These are phyloP conservation scores for Zanthoxylum bungeanum DNA, from an alignment of 345 rosid species.

Conservation along the genomic window DNA sequence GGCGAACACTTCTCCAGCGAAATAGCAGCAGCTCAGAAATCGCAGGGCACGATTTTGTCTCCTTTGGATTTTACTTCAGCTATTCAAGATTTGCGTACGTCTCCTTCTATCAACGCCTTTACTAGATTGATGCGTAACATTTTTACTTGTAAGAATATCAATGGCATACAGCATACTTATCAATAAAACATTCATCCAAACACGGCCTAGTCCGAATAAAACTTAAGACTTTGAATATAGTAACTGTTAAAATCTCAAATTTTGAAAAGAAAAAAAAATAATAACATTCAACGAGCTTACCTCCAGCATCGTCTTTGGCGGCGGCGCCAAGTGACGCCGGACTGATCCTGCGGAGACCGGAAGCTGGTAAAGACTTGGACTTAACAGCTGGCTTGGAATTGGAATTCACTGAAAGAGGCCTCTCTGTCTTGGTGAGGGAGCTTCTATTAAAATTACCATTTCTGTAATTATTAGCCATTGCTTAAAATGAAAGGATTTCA, in stretches of 20 bases:
- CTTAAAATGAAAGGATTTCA: not conserved
- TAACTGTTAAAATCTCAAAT: not conserved
- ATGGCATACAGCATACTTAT: too few relatives aligned
- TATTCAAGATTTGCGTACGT: too few relatives aligned
- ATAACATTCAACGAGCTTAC: slow-evolving; percentile 29
- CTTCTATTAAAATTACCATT: slow-evolving; percentile 44
- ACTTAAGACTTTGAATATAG: not conserved
- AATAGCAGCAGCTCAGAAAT: too few relatives aligned
- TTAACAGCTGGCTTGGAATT: slow-evolving; percentile 49
- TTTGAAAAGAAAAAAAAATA: not conserved
- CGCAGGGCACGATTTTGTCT: too few relatives aligned
- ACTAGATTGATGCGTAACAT: not conserved
- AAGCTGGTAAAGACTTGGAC: slow-evolving; percentile 39
- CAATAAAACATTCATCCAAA: slow-evolving; percentile 6
- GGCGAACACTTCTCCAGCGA: too few relatives aligned
- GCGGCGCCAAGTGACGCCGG: slow-evolving; percentile 58
- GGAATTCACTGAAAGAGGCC: slow-evolving; percentile 42
- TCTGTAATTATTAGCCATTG: slow-evolving; percentile 53
- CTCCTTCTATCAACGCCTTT: not conserved
- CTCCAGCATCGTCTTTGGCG: slow-evolving; percentile 58
- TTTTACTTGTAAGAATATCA: not conserved
- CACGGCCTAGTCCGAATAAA: not conserved
- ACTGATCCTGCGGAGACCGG: slow-evolving; percentile 61
- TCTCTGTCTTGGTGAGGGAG: slow-evolving; percentile 42
- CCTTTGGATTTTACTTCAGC: too few relatives aligned